phyloP scores from a whole-genome alignment of 257 asterid genomes.

The Solanum chaucha region DNA sequence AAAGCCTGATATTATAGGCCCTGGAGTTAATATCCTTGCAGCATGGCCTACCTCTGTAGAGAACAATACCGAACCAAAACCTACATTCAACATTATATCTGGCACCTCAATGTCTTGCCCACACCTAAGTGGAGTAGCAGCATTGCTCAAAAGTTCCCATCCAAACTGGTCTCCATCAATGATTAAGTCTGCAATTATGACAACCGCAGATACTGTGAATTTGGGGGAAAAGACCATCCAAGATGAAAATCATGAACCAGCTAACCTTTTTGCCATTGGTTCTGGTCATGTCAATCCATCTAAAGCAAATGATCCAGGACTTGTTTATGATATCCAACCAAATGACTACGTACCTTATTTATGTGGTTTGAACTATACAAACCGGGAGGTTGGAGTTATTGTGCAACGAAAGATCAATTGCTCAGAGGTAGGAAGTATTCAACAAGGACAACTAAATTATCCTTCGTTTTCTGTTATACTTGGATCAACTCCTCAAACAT shows the following conservation, averaged over 20 bases:
- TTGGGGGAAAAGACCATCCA: not conserved
- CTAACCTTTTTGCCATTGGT: constrained; percentile 16
- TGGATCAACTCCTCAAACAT: not conserved
- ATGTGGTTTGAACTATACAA: not conserved
- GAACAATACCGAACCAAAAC: constrained; percentile 4
- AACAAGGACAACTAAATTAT: not conserved
- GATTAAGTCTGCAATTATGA: constrained; percentile 28
- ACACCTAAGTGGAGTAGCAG: not conserved
- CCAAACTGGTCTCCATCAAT: constrained; percentile 21
- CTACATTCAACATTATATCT: constrained; percentile 6
- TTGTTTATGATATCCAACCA: not conserved
- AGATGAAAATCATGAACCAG: not conserved
- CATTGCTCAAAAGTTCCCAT: constrained; percentile 13
- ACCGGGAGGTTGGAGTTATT: not conserved
- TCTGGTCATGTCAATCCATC: not conserved
- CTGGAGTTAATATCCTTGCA: not conserved
- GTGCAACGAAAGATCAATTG: not conserved
- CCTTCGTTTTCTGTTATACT: not conserved
- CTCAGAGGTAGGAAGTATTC: not conserved
- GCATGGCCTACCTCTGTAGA: not conserved
- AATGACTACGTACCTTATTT: not conserved
- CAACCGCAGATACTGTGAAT: constrained; percentile 2
- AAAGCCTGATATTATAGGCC: not conserved
- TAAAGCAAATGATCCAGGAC: constrained; percentile 17
- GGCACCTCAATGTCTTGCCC: constrained; percentile 10